phyloP scores from a whole-genome alignment of 1,284 basidiomycete species.

The Rhodotorula sp. region DNA sequence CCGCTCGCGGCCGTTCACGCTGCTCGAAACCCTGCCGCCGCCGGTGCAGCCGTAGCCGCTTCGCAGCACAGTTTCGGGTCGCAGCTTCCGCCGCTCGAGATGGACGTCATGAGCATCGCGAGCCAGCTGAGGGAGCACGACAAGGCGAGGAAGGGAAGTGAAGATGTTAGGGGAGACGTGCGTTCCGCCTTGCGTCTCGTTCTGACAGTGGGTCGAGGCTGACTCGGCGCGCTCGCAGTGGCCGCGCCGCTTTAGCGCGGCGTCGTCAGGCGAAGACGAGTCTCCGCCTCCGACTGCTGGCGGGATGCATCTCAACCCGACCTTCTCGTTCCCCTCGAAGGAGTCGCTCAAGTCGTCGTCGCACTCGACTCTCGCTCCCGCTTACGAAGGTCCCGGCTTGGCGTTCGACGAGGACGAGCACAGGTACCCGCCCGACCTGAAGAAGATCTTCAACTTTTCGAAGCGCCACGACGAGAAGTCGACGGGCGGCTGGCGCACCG shows the following conservation, averaged over 20 bases:
- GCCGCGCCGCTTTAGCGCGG: conserved; percentile 18
- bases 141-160: conserved; percentile 16
- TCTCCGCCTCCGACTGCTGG: conserved; percentile 6
- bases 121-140: conserved; percentile 35
- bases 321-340: conserved; percentile 29
- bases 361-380: conserved; percentile 3
- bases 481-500: conserved; percentile 29
- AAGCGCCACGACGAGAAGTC: background rate
- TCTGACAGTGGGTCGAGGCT: background rate
- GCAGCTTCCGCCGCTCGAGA: conserved; percentile 10
- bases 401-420: conserved; percentile 18
- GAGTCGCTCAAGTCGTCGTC: background rate
- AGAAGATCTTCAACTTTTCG: conserved; percentile 13
- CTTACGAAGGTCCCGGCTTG: background rate
- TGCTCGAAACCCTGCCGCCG: conserved; percentile 19
- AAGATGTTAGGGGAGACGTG: conserved; percentile 18
- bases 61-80: background rate
- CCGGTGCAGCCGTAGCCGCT: background rate
- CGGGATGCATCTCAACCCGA: conserved; percentile 12
- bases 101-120: conserved; percentile 30
- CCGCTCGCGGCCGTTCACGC: conserved; percentile 23
- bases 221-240: background rate
- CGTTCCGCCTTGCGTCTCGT: background rate
- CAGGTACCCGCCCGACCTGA: conserved; percentile 11
- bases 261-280: conserved; percentile 13